Conservation (phyloP, 2,329 filamentous ascomycete species). For the Dactylella cylindrospora region DNA sequence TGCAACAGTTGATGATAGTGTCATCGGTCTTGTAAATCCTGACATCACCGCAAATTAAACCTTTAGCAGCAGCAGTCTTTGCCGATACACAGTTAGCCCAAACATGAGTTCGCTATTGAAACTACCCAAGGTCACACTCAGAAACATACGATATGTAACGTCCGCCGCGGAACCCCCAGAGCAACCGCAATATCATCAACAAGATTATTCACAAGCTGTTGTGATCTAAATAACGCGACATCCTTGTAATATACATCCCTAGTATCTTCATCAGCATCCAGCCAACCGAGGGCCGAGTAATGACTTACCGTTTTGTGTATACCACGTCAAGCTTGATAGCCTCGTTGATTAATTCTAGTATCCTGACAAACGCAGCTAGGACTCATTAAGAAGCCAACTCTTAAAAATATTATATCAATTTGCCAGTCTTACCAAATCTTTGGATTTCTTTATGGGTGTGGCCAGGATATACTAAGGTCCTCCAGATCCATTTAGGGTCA, state of each 20-base stretch:
- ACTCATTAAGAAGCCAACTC: no score
- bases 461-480: conserved; percentile 26
- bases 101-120: background rate
- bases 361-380: conserved; percentile 24
- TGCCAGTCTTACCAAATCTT: conserved; percentile 15
- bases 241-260: conserved; percentile 82
- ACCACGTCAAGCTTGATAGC: conserved; percentile 29
- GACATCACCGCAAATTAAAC: conserved; percentile 65
- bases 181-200: conserved; percentile 75
- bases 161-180: conserved; percentile 64
- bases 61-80: conserved; percentile 73
- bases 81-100: conserved; percentile 6
- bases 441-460: conserved; percentile 13
- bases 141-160: conserved; percentile 67
- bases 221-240: conserved; percentile 69
- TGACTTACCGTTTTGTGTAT: conserved; percentile 35
- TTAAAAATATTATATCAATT: no score
- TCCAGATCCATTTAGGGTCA: conserved; percentile 18
- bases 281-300: background rate
- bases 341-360: conserved; percentile 22
- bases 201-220: conserved; percentile 68
- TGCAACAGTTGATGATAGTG: conserved; percentile 52
- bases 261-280: background rate
- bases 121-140: background rate
- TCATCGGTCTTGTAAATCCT: conserved; percentile 56